phyloP scores from a whole-genome alignment of 2,329 filamentous ascomycete genomes.

The Aspergillus jensenii region DNA sequence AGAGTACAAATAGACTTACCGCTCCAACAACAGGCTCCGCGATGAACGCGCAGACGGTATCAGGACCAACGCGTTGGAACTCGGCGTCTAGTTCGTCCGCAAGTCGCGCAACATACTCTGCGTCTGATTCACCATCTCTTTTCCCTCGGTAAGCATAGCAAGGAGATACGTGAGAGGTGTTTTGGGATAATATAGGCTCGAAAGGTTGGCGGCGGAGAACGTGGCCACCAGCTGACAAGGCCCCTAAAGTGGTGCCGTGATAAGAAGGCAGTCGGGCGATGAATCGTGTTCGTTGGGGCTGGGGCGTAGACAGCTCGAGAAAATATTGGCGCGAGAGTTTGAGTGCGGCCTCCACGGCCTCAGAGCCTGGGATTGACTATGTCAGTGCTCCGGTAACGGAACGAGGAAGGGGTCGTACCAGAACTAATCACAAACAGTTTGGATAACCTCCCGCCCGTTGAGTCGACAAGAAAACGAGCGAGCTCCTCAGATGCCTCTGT shows the following conservation, averaged over 20 bases:
- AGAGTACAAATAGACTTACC: constrained; percentile 43
- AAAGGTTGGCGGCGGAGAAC: constrained; percentile 60
- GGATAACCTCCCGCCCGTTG: constrained; percentile 54
- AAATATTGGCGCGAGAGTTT: constrained; percentile 69
- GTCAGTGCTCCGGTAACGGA: too few species aligned
- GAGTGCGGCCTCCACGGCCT: constrained; percentile 67
- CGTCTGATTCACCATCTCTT: constrained; percentile 52
- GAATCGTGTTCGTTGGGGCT: constrained; percentile 59
- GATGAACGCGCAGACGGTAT: constrained; percentile 69
- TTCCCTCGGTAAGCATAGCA: constrained; percentile 66
- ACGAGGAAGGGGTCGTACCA: constrained; percentile 40
- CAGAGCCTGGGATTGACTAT: constrained; percentile 51
- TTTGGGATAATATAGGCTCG: constrained; percentile 57
- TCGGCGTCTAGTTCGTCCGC: constrained; percentile 66
- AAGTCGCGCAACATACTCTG: constrained; percentile 61
- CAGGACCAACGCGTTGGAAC: constrained; percentile 63
- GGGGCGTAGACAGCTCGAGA: constrained; percentile 52
- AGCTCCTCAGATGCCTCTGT: constrained; percentile 55
- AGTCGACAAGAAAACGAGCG: constrained; percentile 50
- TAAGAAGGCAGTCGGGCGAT: constrained; percentile 65
- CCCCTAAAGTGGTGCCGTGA: constrained; percentile 69
- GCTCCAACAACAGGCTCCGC: constrained; percentile 72
- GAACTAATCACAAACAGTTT: constrained; percentile 59
- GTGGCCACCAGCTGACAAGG: constrained; percentile 66
- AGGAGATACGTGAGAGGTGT: constrained; percentile 62